These are phyloP conservation scores for Tylopilus vinaceipallidus DNA, from an alignment of 768 basidiomycete species.

Conservation along the genomic window DNA sequence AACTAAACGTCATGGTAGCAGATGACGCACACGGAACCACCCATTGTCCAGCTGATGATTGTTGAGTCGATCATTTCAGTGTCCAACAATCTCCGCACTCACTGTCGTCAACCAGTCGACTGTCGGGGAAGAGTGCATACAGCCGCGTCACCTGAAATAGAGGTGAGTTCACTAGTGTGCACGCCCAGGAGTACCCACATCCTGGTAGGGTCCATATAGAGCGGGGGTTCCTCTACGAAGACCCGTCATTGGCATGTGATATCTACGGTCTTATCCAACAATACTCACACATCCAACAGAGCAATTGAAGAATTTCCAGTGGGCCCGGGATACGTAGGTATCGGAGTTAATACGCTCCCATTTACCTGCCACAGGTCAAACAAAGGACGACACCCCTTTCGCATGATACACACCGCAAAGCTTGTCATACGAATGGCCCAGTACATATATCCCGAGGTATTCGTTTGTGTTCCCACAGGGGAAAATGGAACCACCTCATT, in stretches of 20 bases:
- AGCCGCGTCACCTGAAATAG: constrained; percentile 58
- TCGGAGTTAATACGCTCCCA: constrained; percentile 46
- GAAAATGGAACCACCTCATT: constrained; percentile 72
- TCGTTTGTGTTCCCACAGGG: constrained; percentile 56
- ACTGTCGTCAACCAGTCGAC: constrained; percentile 68
- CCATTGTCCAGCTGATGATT: constrained; percentile 60
- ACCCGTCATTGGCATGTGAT: constrained; percentile 3
- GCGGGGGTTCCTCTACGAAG: constrained; percentile 62
- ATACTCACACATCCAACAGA: constrained; percentile 67
- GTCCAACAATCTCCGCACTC: constrained; percentile 18
- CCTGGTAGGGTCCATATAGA: constrained; percentile 75
- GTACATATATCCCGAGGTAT: constrained; percentile 67
- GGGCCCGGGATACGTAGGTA: constrained; percentile 61
- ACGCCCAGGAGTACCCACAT: constrained; percentile 43
- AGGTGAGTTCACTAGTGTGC: neutral
- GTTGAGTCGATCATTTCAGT: neutral
- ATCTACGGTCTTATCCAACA: neutral
- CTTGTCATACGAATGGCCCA: constrained; percentile 66
- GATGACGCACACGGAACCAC: constrained; percentile 68
- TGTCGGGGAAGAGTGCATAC: constrained; percentile 55
- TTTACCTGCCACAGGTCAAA: constrained; percentile 47
- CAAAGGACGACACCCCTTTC: neutral
- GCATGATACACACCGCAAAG: constrained; percentile 43
- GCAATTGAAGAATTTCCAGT: constrained; percentile 60
- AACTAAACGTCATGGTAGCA: constrained; percentile 59